Evolutionary conservation across 805 yeast genomes (phyloP), one percentile per base, ranked within the genome.

Genomic region (Saturnispora saitoi): DNA sequence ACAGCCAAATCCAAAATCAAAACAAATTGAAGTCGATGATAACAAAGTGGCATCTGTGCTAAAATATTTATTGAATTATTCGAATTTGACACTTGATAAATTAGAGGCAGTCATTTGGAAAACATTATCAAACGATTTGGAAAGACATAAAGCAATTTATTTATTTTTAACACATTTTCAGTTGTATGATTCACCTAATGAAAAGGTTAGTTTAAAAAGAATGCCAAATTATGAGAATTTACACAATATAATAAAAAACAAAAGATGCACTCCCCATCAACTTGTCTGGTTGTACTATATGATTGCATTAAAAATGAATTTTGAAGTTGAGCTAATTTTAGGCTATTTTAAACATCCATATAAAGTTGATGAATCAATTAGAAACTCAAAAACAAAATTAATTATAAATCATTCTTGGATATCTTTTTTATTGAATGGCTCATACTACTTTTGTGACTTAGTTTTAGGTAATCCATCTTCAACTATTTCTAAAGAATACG

Each of bases 321-420:
- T 93, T 34, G 80, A 83, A 7, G 78, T 88, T 54, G 93, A 86
- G 51, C 72, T 88, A 1, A 80, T 93, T 2, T 68, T 80, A 24
- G 99, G 99, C 4, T 86, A 85, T 58, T 73, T 90, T 67, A 87
- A 90, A 60, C 77, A 81, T 24, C 95, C 96, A 8, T 80, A 80
- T 52, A 81, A 75, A 47, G 68, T 72, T 43, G 75, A 75, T 51
- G 64, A 64, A n/a, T 50, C 58, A 1, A 38, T 50, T 7, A 38
- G 50, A 11, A 38, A 54, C 34, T 17, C 53, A 0, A 68, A 69
- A 50, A 74, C 71, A 50, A 72, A 78, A 40, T 75, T 72, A 54
- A 66, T 69, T n/a, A 62, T 81, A 32, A 87, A 89, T 58, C 99
- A 93, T 65, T 79, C 86, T 48, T 93, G 99, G 99, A 73, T 88